Conservation (phyloP, 2,329 filamentous ascomycete species). For the Aspergillus awamori region DNA sequence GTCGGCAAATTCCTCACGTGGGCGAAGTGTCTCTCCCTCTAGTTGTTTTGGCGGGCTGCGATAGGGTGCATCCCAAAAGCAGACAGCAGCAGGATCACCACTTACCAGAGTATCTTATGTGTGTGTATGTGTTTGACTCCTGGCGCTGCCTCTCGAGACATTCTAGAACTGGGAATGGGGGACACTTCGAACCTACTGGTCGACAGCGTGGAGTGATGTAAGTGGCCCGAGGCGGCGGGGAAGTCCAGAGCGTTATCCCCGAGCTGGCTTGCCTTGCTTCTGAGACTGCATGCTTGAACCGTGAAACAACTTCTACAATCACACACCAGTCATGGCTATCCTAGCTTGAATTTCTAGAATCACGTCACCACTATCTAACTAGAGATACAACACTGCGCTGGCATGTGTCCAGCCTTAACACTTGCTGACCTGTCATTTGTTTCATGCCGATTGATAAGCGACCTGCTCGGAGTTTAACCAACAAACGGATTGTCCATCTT, state of each 20-base stretch:
- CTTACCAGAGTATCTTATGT: too few relatives aligned
- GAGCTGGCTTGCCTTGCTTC: background rate
- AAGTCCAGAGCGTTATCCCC: background rate
- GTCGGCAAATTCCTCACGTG: background rate
- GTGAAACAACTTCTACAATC: background rate
- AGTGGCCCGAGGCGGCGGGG: background rate
- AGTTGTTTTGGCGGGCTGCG: too few relatives aligned
- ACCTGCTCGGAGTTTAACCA: too few relatives aligned
- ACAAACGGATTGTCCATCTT: background rate
- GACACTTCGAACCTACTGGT: too few relatives aligned
- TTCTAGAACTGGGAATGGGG: too few relatives aligned
- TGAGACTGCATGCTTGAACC: background rate
- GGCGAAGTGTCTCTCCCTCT: background rate
- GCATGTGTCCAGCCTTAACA: too few relatives aligned
- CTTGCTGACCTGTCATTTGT: background rate
- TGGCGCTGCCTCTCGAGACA: too few relatives aligned
- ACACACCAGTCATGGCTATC: background rate
- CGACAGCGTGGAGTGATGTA: background rate
- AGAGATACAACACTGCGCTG: too few relatives aligned
- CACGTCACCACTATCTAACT: background rate
- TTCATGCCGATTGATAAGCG: slow-evolving; percentile 9
- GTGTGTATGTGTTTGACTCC: too few relatives aligned
- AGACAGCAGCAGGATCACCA: background rate
- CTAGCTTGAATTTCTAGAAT: background rate
- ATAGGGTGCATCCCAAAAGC: background rate